Percentiles rank a stretch among this genome's conserved stretches.
These are phyloP conservation scores for Terana coerulea DNA, from an alignment of 768 basidiomycete genomes.

Conservation along the genomic window DNA sequence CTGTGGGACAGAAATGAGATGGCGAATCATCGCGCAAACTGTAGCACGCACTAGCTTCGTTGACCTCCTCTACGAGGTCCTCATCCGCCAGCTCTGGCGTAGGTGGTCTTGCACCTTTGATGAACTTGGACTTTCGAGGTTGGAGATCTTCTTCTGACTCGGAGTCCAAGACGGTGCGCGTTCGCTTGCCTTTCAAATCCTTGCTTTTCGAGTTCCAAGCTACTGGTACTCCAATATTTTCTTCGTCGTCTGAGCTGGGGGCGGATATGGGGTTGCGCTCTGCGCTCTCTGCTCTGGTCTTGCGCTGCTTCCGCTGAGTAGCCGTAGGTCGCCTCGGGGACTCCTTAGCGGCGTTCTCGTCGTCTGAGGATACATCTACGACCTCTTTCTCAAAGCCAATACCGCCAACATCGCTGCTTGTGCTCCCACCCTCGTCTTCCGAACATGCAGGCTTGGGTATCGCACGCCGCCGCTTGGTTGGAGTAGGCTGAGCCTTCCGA, in stretches of 20 bases:
- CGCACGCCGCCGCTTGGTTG: neutral
- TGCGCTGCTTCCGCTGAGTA: slow-evolving; percentile 15
- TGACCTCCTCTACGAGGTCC: slow-evolving; percentile 45
- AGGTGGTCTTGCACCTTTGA: slow-evolving; percentile 40
- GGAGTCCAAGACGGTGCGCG: slow-evolving; percentile 12
- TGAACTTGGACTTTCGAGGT: slow-evolving; percentile 37
- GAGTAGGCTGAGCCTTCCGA: too few relatives aligned
- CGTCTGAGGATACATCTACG: slow-evolving; percentile 1
- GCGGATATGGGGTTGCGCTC: neutral
- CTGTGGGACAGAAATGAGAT: slow-evolving; percentile 30
- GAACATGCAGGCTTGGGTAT: neutral
- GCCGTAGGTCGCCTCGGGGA: slow-evolving; percentile 20
- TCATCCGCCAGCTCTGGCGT: slow-evolving; percentile 33
- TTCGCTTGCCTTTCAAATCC: slow-evolving; percentile 18
- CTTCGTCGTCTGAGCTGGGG: slow-evolving; percentile 11
- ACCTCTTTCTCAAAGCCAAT: slow-evolving; percentile 46
- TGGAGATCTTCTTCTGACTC: slow-evolving; percentile 32
- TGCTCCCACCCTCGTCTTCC: slow-evolving; percentile 1
- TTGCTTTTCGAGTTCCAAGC: slow-evolving; percentile 17
- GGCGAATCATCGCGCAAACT: slow-evolving; percentile 2
- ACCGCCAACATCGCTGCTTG: slow-evolving; percentile 43
- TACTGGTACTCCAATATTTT: slow-evolving; percentile 9
- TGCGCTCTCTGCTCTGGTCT: slow-evolving; percentile 15
- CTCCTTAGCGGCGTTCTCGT: slow-evolving; percentile 19
- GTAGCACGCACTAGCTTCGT: slow-evolving; percentile 49